A percentile compares a stretch with the other conserved stretches of the same genome.
phyloP scores from a whole-genome alignment of 805 yeast genomes.

The Teunomyces stri region DNA sequence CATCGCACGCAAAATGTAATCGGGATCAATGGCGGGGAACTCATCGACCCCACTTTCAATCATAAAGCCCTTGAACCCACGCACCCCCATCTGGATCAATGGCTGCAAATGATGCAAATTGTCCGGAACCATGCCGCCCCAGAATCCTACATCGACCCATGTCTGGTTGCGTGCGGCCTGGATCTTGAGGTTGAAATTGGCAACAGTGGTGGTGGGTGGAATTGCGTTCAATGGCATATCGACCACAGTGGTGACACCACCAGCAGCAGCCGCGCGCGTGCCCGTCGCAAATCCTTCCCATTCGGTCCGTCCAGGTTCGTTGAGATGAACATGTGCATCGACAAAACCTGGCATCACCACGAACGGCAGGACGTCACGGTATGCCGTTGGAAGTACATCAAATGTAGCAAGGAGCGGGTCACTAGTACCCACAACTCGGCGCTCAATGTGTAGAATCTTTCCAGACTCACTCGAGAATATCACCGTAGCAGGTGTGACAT shows the following conservation, averaged over 20 bases:
- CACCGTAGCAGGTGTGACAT: slow-evolving; percentile 58
- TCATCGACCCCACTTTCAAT: slow-evolving; percentile 97
- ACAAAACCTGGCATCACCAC: slow-evolving; percentile 86
- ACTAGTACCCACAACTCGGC: slow-evolving; percentile 27
- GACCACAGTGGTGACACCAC: slow-evolving; percentile 93
- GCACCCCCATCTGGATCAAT: slow-evolving; percentile 77
- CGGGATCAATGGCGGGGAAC: slow-evolving; percentile 75
- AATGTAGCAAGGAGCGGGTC: slow-evolving; percentile 43
- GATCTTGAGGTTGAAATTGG: slow-evolving; percentile 70
- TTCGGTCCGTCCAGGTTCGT: slow-evolving; percentile 97
- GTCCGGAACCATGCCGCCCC: slow-evolving; percentile 93
- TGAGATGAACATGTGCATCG: slow-evolving; percentile 90
- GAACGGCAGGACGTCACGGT: slow-evolving; percentile 57
- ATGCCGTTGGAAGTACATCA: slow-evolving; percentile 40
- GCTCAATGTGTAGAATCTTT: slow-evolving; percentile 54
- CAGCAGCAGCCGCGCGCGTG: slow-evolving; percentile 89
- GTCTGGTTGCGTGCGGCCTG: slow-evolving; percentile 77
- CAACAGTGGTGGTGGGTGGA: slow-evolving; percentile 89
- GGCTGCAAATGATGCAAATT: slow-evolving; percentile 71
- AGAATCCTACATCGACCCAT: slow-evolving; percentile 92
- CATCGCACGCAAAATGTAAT: slow-evolving; percentile 68
- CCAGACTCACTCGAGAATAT: slow-evolving; percentile 52
- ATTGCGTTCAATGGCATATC: slow-evolving; percentile 97
- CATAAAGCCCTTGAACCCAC: slow-evolving; percentile 91
- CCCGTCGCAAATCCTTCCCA: slow-evolving; percentile 99